A percentile compares a stretch with the other conserved stretches of the same genome.
phyloP scores from a whole-genome alignment of 1,284 basidiomycete genomes.

The Boletus sp. region DNA sequence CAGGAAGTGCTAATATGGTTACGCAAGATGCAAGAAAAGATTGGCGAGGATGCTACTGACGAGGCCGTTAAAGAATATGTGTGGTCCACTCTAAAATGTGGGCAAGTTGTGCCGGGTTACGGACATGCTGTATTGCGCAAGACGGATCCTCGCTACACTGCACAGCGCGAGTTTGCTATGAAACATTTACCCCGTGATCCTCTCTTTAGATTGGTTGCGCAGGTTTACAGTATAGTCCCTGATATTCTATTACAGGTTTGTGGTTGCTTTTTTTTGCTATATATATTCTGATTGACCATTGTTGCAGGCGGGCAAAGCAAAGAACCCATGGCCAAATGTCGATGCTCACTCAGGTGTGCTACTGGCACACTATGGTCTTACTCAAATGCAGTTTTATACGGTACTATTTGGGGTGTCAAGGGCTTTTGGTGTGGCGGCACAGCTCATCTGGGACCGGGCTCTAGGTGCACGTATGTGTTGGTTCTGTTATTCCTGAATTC shows the following conservation, averaged over 20 bases:
- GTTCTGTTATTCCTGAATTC: background rate
- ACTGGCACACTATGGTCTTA: slow-evolving; percentile 84
- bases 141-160: slow-evolving; percentile 96
- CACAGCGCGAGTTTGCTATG: slow-evolving; percentile 90
- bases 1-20: slow-evolving; percentile 93
- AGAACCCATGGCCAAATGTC: slow-evolving; percentile 93
- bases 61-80: slow-evolving; percentile 90
- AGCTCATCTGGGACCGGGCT: slow-evolving; percentile 94
- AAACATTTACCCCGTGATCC: slow-evolving; percentile 86
- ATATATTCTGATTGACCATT: slow-evolving; percentile 59
- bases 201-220: slow-evolving; percentile 89
- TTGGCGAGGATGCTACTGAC: slow-evolving; percentile 79
- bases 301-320: slow-evolving; percentile 89
- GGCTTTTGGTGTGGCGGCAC: slow-evolving; percentile 86
- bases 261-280: slow-evolving; percentile 80
- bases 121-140: slow-evolving; percentile 96
- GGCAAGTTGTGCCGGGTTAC: slow-evolving; percentile 92
- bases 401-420: slow-evolving; percentile 96
- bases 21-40: slow-evolving; percentile 82
- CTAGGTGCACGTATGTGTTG: slow-evolving; percentile 77
- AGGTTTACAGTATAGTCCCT: slow-evolving; percentile 92
- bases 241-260: slow-evolving; percentile 81
- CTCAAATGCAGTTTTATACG: slow-evolving; percentile 92
- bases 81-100: slow-evolving; percentile 87
- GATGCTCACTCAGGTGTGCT: slow-evolving; percentile 97